Conservation (phyloP, 768 basidiomycete species). For the Cystofilobasidium capitatum region DNA sequence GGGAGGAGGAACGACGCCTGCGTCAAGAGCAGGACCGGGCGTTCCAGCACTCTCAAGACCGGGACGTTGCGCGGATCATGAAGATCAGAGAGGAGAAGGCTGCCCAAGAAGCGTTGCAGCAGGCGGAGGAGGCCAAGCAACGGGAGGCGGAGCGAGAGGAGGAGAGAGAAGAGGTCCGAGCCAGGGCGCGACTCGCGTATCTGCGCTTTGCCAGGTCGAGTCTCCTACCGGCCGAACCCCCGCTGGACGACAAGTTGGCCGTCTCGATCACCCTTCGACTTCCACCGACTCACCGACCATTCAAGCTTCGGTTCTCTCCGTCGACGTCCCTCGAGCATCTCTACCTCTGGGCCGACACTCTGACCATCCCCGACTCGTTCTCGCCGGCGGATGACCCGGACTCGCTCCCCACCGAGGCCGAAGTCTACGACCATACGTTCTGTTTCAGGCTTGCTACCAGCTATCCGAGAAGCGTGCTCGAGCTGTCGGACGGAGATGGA, state of each 20-base stretch:
- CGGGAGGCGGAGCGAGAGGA: slow-evolving; percentile 3
- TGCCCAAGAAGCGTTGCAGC: neutral
- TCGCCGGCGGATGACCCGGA: slow-evolving; percentile 1
- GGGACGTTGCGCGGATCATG: slow-evolving; percentile 59
- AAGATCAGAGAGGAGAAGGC: slow-evolving; percentile 45
- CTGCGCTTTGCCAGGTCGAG: slow-evolving; percentile 9
- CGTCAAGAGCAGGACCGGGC: slow-evolving; percentile 67
- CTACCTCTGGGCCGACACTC: slow-evolving; percentile 25
- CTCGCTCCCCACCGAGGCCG: neutral
- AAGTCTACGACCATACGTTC: neutral
- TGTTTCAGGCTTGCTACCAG: slow-evolving; percentile 20
- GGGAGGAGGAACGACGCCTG: slow-evolving; percentile 50
- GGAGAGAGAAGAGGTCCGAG: neutral
- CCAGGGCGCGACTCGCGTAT: slow-evolving; percentile 5
- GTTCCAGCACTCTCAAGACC: slow-evolving; percentile 54
- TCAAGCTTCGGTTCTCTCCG: slow-evolving; percentile 5
- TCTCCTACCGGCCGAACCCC: neutral
- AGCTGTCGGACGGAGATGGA: slow-evolving; percentile 1
- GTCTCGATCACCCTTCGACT: slow-evolving; percentile 13
- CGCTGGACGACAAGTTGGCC: neutral
- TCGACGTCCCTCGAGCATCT: slow-evolving; percentile 8
- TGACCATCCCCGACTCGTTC: slow-evolving; percentile 8
- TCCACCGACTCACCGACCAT: slow-evolving; percentile 4
- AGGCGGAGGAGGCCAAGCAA: neutral
- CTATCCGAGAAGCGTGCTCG: slow-evolving; percentile 21